Base-by-base conservation (phyloP, 331 rosid species). In the Phaseolus coccineus region DNA sequence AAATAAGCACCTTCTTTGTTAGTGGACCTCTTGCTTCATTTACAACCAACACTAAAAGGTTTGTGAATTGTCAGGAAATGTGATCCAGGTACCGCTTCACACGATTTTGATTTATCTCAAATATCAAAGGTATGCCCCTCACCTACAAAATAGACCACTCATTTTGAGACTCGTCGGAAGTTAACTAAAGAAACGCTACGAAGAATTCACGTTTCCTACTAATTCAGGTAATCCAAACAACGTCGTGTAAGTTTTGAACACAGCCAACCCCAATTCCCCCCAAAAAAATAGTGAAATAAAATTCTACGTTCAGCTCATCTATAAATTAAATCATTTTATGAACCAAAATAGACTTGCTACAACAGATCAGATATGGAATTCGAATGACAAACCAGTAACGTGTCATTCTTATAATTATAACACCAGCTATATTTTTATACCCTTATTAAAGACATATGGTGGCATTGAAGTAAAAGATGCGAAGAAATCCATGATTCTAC, bases 81-180 rank as follows among this genome's bases (percentile, higher is more conserved):
- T 75, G 79, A 66, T 88, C 88, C 80, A 89, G 47, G 84, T 91
- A 93, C 81, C 72, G 89, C 92, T 81, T 89, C 87, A 93, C 87
- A 4, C 82, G 40, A 67, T 75, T 78, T 70, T 75, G 87, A 87
- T 85, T 90, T 52, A 59, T 81, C 91, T 93, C 98, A 31, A 96
- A 96, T 81, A 90, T 88, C 87, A 90, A 89, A 3, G 96, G 73
- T 84, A 84, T 85, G 71, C 92, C 92, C 78, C 87, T 86, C 77
- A 96, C 87, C 99, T 96, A 91, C 87, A 88, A 86, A 77, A 82
- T 10, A 87, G 27, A 25, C 62, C 81, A 68, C 33, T 46, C 81
- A 27, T 76, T 67, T 75, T 71, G 63, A 79, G 10, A 78, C 58
- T 14, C 44, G 69, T 28, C 30, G 39, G 30, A 25, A 33, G 33